Evolutionary conservation across 192 early-diverging fungal species (phyloP), one percentile per base, ranked within the genome.

Genomic region (Linnemannia exigua): DNA sequence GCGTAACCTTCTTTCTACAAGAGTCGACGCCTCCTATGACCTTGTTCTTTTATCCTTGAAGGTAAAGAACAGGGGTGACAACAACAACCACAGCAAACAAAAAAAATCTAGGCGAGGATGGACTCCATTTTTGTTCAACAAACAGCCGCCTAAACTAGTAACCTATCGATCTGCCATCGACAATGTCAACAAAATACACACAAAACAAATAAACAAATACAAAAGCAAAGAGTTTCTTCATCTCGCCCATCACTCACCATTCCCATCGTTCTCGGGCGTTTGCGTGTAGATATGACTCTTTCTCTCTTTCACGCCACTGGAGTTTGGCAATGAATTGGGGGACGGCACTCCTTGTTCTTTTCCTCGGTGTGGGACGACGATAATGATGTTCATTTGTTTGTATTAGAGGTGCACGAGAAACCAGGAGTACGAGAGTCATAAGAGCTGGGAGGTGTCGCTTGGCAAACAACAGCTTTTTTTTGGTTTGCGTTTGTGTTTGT

Each of bases 281-380:
- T 63, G 58, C 58, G 58, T 63, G 58, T 31, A 6, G 58, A 44
- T 63, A 63, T 63, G 58, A 63, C 58, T 63, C 58, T 63, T 50
- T 50, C 15, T 22, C 22, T n/a, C 25, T 61, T n/a, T 31, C 31
- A 63, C 58, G 58, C 58, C 58, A 63, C 58, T 44, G 41, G 7
- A n/a, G 54, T 22, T 58, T 58, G 54, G 54, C 7, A 8, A n/a
- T n/a, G 41, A 44, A 44, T 44, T 44, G 41, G 41, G 41, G 41
- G 41, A 6, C 9, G 41, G n/a, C n/a, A n/a, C 41, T 44, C 9
- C 9, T 44, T 9, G 41, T 44, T 44, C 41, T 44, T 44, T 9
- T 9, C 41, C 41, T 3, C 41, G 41, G 41, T 9, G 9, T 44
- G 41, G 41, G 41, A 9, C 9, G 41, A 9, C 9, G 41, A 9